Conservation (phyloP, 129 eudicot species). For the Flaveria linearis region DNA sequence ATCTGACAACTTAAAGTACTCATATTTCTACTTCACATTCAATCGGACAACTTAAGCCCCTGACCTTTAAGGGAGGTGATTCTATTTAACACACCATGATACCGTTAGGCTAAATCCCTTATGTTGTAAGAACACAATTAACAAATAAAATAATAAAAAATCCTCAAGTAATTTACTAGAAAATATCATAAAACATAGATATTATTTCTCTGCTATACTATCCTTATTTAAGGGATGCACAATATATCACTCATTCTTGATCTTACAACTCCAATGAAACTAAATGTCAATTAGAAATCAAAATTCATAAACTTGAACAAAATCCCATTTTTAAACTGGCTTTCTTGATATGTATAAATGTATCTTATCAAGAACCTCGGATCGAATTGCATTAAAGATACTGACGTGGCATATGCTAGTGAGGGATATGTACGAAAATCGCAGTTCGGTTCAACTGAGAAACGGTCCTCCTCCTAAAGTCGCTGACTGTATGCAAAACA, state of each 20-base stretch:
- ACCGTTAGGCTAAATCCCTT: too few species aligned
- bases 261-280: slow-evolving; percentile 29
- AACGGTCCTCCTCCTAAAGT: slow-evolving; percentile 44
- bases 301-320: slow-evolving; percentile 34
- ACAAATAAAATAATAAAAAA: neutral
- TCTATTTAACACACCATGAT: too few species aligned
- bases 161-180: slow-evolving; percentile 18
- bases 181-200: slow-evolving; percentile 9
- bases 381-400: slow-evolving; percentile 28
- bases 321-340: slow-evolving; percentile 38
- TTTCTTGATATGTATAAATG: slow-evolving; percentile 37
- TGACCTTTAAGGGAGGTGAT: too few species aligned
- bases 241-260: slow-evolving; percentile 29
- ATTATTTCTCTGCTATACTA: slow-evolving; percentile 31
- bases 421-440: slow-evolving; percentile 43
- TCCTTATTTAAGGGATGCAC: slow-evolving; percentile 39
- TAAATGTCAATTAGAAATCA: slow-evolving; percentile 34
- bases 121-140: neutral
- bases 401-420: slow-evolving; percentile 38
- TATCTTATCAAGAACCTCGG: slow-evolving; percentile 33
- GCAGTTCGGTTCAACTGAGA: slow-evolving; percentile 41
- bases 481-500: slow-evolving; percentile 48
- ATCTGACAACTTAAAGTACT: too few species aligned
- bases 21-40: too few species aligned
- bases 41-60: too few species aligned